Percentiles rank a stretch among this genome's conserved stretches.
These are phyloP conservation scores for Yamadazyma epiphylla DNA, from an alignment of 1,139 yeast genomes.

Conservation along the genomic window DNA sequence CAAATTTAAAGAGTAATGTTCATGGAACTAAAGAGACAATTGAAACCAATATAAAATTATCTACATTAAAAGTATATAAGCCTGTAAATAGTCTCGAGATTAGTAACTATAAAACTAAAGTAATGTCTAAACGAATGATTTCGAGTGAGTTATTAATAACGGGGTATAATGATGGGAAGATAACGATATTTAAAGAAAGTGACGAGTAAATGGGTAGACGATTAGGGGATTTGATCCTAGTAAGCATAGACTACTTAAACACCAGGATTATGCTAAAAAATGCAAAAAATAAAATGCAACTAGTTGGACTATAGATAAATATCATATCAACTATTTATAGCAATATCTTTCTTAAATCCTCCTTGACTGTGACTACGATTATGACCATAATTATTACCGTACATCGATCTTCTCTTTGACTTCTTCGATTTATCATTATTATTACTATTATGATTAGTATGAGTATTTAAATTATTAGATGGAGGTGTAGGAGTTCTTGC, in stretches of 20 bases:
- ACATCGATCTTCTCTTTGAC: conserved; percentile 14
- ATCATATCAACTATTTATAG: conserved; percentile 5
- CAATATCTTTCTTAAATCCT: conserved; percentile 7
- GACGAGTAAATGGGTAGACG: no score
- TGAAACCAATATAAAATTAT: conserved; percentile 13
- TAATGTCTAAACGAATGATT: conserved; percentile 7
- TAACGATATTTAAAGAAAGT: no score
- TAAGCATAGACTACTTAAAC: no score
- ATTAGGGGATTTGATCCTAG: no score
- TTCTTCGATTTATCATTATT: conserved; percentile 9
- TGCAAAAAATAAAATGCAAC: no score
- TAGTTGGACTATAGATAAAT: no score
- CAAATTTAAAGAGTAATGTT: conserved; percentile 7
- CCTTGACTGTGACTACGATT: conserved; percentile 2
- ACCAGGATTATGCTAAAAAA: no score
- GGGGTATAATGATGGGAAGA: conserved; percentile 40
- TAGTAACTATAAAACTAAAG: conserved; percentile 1
- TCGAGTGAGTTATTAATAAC: conserved; percentile 18
- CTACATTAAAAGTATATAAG: conserved; percentile 11
- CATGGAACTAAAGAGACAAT: conserved; percentile 8
- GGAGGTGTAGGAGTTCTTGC: conserved; percentile 27
- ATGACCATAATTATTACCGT: conserved; percentile 10
- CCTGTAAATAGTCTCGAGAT: conserved; percentile 1
- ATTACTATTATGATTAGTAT: conserved; percentile 7
- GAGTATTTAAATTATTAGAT: conserved; percentile 10